phyloP scores from a whole-genome alignment of 768 basidiomycete genomes.

The Psilocybe cyanescens region DNA sequence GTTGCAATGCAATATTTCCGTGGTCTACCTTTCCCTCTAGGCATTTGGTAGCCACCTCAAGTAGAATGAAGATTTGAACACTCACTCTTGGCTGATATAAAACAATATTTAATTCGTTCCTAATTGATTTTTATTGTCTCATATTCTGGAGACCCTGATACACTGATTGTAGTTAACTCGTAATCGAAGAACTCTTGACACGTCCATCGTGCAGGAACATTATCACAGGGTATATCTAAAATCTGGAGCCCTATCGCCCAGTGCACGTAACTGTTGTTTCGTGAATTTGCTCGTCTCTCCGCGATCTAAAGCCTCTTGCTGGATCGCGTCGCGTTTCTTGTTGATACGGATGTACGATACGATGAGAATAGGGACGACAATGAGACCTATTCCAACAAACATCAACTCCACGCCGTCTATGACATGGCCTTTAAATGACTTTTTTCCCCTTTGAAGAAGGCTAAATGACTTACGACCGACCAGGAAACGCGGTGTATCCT shows the following conservation, averaged over 20 bases:
- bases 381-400: constrained; percentile 69
- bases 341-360: constrained; percentile 62
- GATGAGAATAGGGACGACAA: constrained; percentile 51
- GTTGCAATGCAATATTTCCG: too few species aligned
- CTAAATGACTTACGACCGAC: constrained; percentile 54
- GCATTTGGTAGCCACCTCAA: too few species aligned
- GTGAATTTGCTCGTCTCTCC: constrained; percentile 38
- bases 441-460: neutral
- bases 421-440: neutral
- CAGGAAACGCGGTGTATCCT: constrained; percentile 63
- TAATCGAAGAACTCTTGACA: too few species aligned
- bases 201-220: neutral
- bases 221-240: constrained; percentile 23
- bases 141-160: too few species aligned
- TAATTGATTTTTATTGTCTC: too few species aligned
- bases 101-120: too few species aligned
- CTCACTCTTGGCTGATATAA: too few species aligned
- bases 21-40: too few species aligned
- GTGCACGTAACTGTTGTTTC: constrained; percentile 34
- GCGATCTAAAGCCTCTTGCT: constrained; percentile 30
- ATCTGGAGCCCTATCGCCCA: constrained; percentile 25
- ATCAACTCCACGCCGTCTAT: constrained; percentile 66
- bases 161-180: too few species aligned
- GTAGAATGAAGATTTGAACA: too few species aligned
- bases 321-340: constrained; percentile 44